Base-by-base conservation (phyloP, 2,329 filamentous ascomycete species). In the Fusarium siculi region DNA sequence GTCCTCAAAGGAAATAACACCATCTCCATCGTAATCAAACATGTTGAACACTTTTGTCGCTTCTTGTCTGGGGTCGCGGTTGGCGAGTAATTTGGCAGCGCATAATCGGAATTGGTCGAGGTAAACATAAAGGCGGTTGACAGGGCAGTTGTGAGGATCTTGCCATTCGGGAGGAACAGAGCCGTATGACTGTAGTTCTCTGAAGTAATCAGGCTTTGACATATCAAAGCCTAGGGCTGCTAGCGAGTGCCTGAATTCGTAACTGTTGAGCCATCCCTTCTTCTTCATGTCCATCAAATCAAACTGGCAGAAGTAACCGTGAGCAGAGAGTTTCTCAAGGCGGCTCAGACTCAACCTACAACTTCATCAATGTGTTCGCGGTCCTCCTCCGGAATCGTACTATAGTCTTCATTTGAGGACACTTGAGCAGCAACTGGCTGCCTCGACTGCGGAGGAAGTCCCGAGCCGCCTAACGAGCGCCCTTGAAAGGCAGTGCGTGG, bases 251-350 rank as follows among this genome's bases (percentile, higher is more conserved):
- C 96, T 96, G 81, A 98, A 93, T 84, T 99, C 96, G 85, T 98
- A 96, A 86, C 97, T 98, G 85, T 98, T 96, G 80, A 99, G 94
- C 82, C 93, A 91, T 52, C 92, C 90, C 85, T 98, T 95, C 82
- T 97, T 96, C 87, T 98, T 96, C 79, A 97, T 93, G 82, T 98
- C 96, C 87, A 99, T 98, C 74, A 98, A 91, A 70, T 92, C 92
- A 83, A 98, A 98, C 93, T 97, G 74, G 32, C 12, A 66, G 42
- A 39, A 57, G 39, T 4, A 36, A 23, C 23, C 14, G 74, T 78
- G 53, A 80, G 78, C 43, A 21, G 32, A 62, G 44, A 16, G 16
- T 34, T 63, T 60, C 39, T 30, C n/a, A 46, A 34, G 42, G 43
- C 50, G 47, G 56, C 15, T 39, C 34, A 32, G 36, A 42, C 40